Evolutionary conservation across 2,329 filamentous ascomycete genomes (phyloP), one percentile per base, ranked within the genome.

Genomic region (Alternaria brassicicola): DNA sequence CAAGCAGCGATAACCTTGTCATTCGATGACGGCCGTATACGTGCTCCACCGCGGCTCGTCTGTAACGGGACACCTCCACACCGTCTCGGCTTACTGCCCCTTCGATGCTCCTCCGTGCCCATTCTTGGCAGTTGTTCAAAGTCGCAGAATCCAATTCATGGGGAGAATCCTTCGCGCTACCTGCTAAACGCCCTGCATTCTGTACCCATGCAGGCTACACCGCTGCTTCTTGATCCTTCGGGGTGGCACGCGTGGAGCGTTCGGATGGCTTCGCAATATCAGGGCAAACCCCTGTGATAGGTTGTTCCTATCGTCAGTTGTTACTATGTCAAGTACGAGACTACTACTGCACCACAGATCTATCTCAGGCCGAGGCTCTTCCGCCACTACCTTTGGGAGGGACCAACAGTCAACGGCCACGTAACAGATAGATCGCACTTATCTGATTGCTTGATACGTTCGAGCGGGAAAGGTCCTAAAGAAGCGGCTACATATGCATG

Each of bases 391-490:
- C 25, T 19, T 9, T 17, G 23, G 28, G 6, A 45, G 30, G n/a
- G 30, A 30, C 55, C 50, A 58, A 58, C 55, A 31, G 23, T 15
- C 8, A n/a, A 45, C 15, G 9, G 42, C 51, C 55, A 58, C 55
- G 55, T 58, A 54, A 33, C 45, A 36, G 17, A 58, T 6, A 42
- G 26, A 28, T 31, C 26, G 30, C 45, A 28, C 25, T 39, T 25
- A 38, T 35, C 26, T 23, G 36, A 28, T 43, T 26, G 28, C 30
- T 28, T 33, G 31, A 12, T 43, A 25, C 41, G 15, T 36, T 17
- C 25, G 23, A 43, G 38, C 28, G 21, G 25, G 33, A 31, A 36
- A 45, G 33, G 30, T 19, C 28, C 43, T 45, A 36, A 36, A 26
- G n/a, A 28, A 58, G 38, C 39, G 36, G 13, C 23, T 28, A 43